Base-by-base conservation (phyloP, 805 yeast genomes). In the Priceomyces fermenticarens region DNA sequence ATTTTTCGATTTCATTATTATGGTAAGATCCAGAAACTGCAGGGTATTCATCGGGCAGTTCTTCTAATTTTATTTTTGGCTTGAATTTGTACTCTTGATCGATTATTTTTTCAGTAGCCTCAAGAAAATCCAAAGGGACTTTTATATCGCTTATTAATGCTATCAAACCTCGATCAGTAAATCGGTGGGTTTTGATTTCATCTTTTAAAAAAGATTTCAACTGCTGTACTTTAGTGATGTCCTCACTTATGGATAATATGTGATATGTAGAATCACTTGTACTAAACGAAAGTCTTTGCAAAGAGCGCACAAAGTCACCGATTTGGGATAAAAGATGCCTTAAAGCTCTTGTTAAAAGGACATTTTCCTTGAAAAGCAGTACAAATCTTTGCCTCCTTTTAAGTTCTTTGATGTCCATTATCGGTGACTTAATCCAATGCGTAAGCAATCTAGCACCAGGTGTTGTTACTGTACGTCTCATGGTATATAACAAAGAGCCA, bases 351-450 rank as follows among this genome's bases (percentile, higher is more conserved):
- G 48, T 46, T 32, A 67, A 41, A 13, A 44, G 37, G 3, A 32
- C 39, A 20, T 65, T 54, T 14, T 53, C 50, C 12, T 51, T 45
- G 47, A 67, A 67, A 8, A 66, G 40, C 10, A 47, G 38, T 2
- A 70, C 75, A 42, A 61, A 67, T 2, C 48, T 45, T 40, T 68
- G 72, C 20, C 99, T 67, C 13, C 57, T 52, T 12, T 58, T 58
- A 10, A 93, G 79, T 45, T 78, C 85, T 0, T 55, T 51, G 0
- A 76, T 52, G 51, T 83, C 76, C 8, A 84, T 72, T 0, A 87
- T 73, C 0, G 99, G 99, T 2, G 88, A 80, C 17, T 86, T 72
- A 3, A 91, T 63, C 97, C 97, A 88, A 39, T 82, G 81, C 6
- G 83, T 76, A 10, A 93, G 63, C n/a, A 85, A 54, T 32, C 98